phyloP scores from a whole-genome alignment of 2,329 filamentous ascomycete genomes.

The Fusarium abutilonis region DNA sequence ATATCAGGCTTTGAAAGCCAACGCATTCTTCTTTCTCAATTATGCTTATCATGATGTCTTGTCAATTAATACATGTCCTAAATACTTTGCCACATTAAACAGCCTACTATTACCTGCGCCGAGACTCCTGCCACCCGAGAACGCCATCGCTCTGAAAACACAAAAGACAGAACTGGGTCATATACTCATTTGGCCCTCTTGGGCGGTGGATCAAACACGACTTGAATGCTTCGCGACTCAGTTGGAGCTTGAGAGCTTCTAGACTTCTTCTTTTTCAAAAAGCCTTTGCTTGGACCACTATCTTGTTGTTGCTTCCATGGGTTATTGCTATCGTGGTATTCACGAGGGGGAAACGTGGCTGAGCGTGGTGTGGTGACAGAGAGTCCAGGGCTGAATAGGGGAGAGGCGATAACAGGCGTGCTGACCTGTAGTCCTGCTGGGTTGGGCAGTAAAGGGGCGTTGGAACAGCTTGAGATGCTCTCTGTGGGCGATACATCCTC shows the following conservation, averaged over 20 bases:
- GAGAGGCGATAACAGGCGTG: slow-evolving; percentile 38
- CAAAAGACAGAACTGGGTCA: background rate
- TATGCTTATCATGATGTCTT: background rate
- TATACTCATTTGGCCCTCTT: slow-evolving; percentile 28
- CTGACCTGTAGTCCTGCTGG: slow-evolving; percentile 45
- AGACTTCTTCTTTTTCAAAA: slow-evolving; percentile 37
- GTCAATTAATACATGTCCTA: background rate
- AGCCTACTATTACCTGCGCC: background rate
- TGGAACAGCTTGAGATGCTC: slow-evolving; percentile 49
- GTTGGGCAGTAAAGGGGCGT: slow-evolving; percentile 49
- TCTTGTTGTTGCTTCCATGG: slow-evolving; percentile 35
- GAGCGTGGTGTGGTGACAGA: slow-evolving; percentile 37
- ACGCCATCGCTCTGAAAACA: slow-evolving; percentile 11
- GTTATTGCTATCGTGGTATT: slow-evolving; percentile 21
- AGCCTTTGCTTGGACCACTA: slow-evolving; percentile 15
- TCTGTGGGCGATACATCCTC: slow-evolving; percentile 47
- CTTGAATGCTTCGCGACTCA: slow-evolving; percentile 51
- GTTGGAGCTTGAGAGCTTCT: slow-evolving; percentile 48
- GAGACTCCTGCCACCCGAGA: background rate
- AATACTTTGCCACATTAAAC: background rate
- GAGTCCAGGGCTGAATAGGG: slow-evolving; percentile 40
- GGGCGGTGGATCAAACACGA: slow-evolving; percentile 54
- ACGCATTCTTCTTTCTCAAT: background rate
- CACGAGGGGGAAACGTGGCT: slow-evolving; percentile 19
- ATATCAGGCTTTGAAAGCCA: slow-evolving; percentile 15